Percentiles rank a stretch among this genome's conserved stretches.
Evolutionary conservation across 1,284 basidiomycete genomes (phyloP).

Genomic region (Peniophora sp.): DNA sequence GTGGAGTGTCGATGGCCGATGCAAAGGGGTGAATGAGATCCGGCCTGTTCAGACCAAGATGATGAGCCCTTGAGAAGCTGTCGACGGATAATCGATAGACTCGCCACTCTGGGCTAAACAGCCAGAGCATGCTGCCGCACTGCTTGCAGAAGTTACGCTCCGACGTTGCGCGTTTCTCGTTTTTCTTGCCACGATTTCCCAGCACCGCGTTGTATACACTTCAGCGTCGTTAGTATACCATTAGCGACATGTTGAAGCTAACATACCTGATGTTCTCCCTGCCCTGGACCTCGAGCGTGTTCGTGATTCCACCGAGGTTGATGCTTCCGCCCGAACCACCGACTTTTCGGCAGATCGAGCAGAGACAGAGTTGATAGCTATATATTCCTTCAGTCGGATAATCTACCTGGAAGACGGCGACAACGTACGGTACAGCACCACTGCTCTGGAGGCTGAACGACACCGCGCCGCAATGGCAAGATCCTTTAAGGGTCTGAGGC

Average conservation of each 20-base stretch:
- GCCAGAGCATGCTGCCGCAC: slow-evolving; percentile 56
- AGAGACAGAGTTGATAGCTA: slow-evolving; percentile 41
- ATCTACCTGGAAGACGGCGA: too few relatives aligned
- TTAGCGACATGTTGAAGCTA: background rate
- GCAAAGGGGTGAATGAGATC: slow-evolving; percentile 56
- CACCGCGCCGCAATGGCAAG: slow-evolving; percentile 55
- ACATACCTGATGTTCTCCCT: slow-evolving; percentile 41
- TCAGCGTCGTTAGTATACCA: background rate
- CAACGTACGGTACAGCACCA: slow-evolving; percentile 44
- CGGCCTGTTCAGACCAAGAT: slow-evolving; percentile 30
- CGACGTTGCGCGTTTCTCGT: slow-evolving; percentile 39
- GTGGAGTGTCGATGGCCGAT: slow-evolving; percentile 48
- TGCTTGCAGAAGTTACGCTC: slow-evolving; percentile 45
- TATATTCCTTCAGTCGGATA: too few relatives aligned
- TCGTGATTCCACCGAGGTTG: slow-evolving; percentile 43
- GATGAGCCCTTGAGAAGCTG: background rate
- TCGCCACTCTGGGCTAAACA: slow-evolving; percentile 44
- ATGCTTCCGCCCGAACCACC: slow-evolving; percentile 52
- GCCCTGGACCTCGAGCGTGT: slow-evolving; percentile 43
- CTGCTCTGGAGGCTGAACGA: slow-evolving; percentile 44
- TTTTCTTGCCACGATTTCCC: slow-evolving; percentile 38
- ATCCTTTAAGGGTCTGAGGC: slow-evolving; percentile 47
- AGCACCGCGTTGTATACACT: slow-evolving; percentile 52
- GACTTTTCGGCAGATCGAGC: slow-evolving; percentile 59
- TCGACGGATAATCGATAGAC: slow-evolving; percentile 7